Base-by-base conservation (phyloP, 2,329 filamentous ascomycete species). In the Pseudodiploospora longispora region DNA sequence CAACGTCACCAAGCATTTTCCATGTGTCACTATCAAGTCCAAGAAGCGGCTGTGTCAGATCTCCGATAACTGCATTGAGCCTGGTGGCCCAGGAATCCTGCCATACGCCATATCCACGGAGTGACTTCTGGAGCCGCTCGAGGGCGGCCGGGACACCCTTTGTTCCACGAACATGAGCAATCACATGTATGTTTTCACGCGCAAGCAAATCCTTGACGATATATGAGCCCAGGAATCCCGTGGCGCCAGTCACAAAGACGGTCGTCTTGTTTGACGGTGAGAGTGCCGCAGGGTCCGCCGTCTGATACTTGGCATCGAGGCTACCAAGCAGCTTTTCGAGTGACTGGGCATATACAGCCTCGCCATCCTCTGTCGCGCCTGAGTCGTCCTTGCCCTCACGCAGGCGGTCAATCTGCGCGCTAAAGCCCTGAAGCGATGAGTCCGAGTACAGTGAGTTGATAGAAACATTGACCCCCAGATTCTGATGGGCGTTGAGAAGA, bases 81-180 rank as follows among this genome's bases (percentile, higher is more conserved):
- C 85, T 76, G 8, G 63, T 65, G 4, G 65, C 59, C 87, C 87
- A 95, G 12, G 71, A 68, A 7, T 81, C 74, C 29, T 76, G 66
- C 89, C 89, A 96, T 31, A 95, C 70, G 6, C 85, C 82, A 58
- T 95, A 95, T 1, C 81, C 87, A 52, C 79, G 72, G 47, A 83
- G 82, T 1, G 84, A 85, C 10, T 76, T 71, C 40, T 68, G 70
- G 27, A 95, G 73, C 35, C 88, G 80, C 7, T 79, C 73, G 5
- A 84, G 62, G 1, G 78, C 85, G 29, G 75, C 71, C 28, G 73
- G 61, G 4, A 72, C 57, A 46, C 79, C 78, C 59, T 83, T 81
- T 34, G 80, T 80, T 41, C 57, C 49, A 42, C 89, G 83, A 4
- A 95, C 83, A 46, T 90, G 82, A 1, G 83, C 81, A 46, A 95